Percentiles rank a stretch among this genome's conserved stretches.
Evolutionary conservation across 306 rosid species (phyloP).

Genomic region (Hippophae tibetana): DNA sequence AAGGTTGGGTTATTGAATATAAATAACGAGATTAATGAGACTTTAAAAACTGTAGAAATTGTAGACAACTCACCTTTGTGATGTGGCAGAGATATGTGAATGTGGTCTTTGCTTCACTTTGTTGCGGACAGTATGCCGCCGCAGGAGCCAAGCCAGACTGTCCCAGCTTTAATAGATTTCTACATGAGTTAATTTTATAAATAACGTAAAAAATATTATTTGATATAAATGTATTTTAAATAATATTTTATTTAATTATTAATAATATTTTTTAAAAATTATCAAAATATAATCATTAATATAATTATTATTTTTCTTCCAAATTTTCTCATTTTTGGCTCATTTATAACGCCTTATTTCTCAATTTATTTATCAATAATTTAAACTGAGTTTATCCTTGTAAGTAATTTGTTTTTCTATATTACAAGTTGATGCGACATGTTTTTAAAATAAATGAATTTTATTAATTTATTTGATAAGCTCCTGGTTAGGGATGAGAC

Average conservation of each 20-base stretch:
- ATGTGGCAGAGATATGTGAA: constrained; percentile 17
- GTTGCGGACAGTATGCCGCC: constrained; percentile 38
- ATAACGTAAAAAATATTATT: too few species aligned
- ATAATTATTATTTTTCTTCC: neutral
- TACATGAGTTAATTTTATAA: too few species aligned
- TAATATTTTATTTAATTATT: too few species aligned
- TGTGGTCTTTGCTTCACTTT: constrained; percentile 13
- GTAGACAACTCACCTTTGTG: constrained; percentile 12
- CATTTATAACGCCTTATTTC: neutral
- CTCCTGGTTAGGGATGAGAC: too few species aligned
- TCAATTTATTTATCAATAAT: neutral
- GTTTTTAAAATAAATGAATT: neutral
- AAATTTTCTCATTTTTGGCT: neutral
- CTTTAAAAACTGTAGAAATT: neutral
- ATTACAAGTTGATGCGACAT: neutral
- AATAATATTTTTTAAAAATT: too few species aligned
- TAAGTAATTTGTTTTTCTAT: too few species aligned
- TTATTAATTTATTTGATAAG: too few species aligned
- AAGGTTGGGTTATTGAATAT: neutral
- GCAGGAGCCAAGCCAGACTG: constrained; percentile 15
- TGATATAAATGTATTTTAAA: too few species aligned
- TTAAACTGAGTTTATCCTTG: too few species aligned
- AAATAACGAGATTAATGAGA: neutral
- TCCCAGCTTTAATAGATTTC: too few species aligned
- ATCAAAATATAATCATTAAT: too few species aligned